Percentiles rank a stretch among this genome's conserved stretches.
These are phyloP conservation scores for Termitomyces sp. DNA, from an alignment of 768 basidiomycete species.

Conservation along the genomic window DNA sequence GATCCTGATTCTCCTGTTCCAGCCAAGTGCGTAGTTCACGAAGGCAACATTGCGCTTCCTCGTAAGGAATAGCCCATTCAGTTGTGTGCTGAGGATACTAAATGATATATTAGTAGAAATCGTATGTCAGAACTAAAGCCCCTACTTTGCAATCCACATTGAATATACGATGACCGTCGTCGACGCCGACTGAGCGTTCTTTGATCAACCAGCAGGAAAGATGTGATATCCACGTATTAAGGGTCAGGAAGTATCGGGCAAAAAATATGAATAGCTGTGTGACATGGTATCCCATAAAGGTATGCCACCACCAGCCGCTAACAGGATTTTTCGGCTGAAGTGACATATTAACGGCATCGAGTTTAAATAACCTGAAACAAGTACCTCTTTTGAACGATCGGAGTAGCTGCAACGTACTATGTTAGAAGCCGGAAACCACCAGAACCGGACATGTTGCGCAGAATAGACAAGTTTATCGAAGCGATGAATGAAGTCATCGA, in stretches of 20 bases:
- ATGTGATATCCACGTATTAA: conserved; percentile 62
- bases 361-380: conserved; percentile 9
- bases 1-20: conserved; percentile 56
- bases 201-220: conserved; percentile 67
- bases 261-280: conserved; percentile 82
- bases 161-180: conserved; percentile 80
- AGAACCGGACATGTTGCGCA: conserved; percentile 88
- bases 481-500: conserved; percentile 55
- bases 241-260: conserved; percentile 53
- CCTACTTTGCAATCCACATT: conserved; percentile 91
- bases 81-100: conserved; percentile 92
- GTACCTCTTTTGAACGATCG: conserved; percentile 75
- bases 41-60: conserved; percentile 61
- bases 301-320: conserved; percentile 65
- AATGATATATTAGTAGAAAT: neutral
- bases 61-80: conserved; percentile 89
- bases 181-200: conserved; percentile 52
- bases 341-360: conserved; percentile 1
- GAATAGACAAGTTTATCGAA: conserved; percentile 52
- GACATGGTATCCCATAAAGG: conserved; percentile 72
- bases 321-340: conserved; percentile 47
- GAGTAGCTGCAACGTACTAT: conserved; percentile 66
- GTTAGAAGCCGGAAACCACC: conserved; percentile 90
- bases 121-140: conserved; percentile 3
- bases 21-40: conserved; percentile 70